Base-by-base conservation (phyloP, 2,329 filamentous ascomycete species). In the Ceratocystis eucalypticola region DNA sequence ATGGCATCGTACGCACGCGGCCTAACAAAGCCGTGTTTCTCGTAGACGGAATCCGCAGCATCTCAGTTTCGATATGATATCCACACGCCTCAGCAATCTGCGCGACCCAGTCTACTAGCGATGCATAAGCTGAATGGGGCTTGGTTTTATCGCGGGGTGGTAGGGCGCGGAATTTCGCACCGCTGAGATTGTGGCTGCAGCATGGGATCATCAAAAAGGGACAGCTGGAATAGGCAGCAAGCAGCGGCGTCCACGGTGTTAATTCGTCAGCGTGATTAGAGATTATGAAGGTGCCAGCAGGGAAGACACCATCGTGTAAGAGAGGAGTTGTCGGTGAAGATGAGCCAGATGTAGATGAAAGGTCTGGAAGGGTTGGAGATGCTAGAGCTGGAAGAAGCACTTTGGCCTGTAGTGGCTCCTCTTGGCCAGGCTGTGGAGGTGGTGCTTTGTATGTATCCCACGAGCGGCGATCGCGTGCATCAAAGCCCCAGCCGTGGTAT, bases 181-280 rank as follows among this genome's bases (percentile, higher is more conserved):
- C 94, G 0, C 86, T 84, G 1, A 99, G 84, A 67, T 88, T 83
- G 76, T 97, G 91, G 70, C 90, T 96, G 77, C 94, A 99, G 77
- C 94, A 99, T 1, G 94, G 94, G 57, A 99, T 96, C 71, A 89
- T 88, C 69, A 99, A 84, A 75, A 96, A 99, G 0, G 91, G 88
- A 10, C 88, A 88, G 1, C 83, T 77, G 0, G 88, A 91, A 1
- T 91, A 77, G 5, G 84, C 83, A 0, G 90, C 92, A 50, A 99
- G 83, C 20, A 97, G 82, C 0, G 94, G 94, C 0, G 94, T 97
- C 94, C 94, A 99, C 0, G 90, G 85, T 0, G 94, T 99, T 15
- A 99, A 82, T 76, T 99, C 92, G 73, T 99, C 94, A 10, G 93
- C 93, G 74, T 99, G 94, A 73, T 99, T 99, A 62, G 91, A 96